Evolutionary conservation across 2,329 filamentous ascomycete genomes (phyloP).

Genomic region (Stachybotrys chlorohalonatus): DNA sequence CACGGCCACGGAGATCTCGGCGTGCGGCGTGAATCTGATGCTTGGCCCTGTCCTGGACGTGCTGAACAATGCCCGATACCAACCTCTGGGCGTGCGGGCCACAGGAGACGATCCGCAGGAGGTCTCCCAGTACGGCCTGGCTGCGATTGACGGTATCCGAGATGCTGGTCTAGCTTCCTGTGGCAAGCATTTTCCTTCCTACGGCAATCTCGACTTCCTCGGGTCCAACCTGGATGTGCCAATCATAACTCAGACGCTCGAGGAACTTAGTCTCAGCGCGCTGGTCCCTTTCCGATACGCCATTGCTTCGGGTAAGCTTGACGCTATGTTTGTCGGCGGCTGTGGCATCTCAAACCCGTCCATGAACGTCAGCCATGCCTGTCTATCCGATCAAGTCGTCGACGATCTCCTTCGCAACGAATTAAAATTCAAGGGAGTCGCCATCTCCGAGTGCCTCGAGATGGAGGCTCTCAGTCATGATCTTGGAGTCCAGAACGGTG

Average conservation of each 20-base stretch:
- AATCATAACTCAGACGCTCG: conserved; percentile 88
- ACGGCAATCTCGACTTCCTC: conserved; percentile 88
- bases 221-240: conserved; percentile 87
- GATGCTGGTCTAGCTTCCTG: conserved; percentile 83
- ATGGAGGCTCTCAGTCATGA: conserved; percentile 96
- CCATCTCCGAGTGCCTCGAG: conserved; percentile 89
- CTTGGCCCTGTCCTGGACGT: conserved; percentile 91
- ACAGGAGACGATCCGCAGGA: conserved; percentile 91
- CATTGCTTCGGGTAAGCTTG: conserved; percentile 69
- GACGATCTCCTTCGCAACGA: conserved; percentile 83
- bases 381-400: conserved; percentile 85
- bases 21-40: conserved; percentile 93
- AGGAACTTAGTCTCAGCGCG: conserved; percentile 86
- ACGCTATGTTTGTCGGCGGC: conserved; percentile 93
- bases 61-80: conserved; percentile 83
- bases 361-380: conserved; percentile 93
- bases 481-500: conserved; percentile 92
- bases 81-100: conserved; percentile 82
- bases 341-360: conserved; percentile 87
- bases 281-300: conserved; percentile 88
- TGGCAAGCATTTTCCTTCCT: conserved; percentile 94
- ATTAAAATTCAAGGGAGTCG: conserved; percentile 81
- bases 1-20: conserved; percentile 83
- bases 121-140: conserved; percentile 84
- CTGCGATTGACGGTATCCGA: conserved; percentile 85